These are phyloP conservation scores for Caloboletus inedulis DNA, from an alignment of 1,284 basidiomycete species.

Conservation along the genomic window DNA sequence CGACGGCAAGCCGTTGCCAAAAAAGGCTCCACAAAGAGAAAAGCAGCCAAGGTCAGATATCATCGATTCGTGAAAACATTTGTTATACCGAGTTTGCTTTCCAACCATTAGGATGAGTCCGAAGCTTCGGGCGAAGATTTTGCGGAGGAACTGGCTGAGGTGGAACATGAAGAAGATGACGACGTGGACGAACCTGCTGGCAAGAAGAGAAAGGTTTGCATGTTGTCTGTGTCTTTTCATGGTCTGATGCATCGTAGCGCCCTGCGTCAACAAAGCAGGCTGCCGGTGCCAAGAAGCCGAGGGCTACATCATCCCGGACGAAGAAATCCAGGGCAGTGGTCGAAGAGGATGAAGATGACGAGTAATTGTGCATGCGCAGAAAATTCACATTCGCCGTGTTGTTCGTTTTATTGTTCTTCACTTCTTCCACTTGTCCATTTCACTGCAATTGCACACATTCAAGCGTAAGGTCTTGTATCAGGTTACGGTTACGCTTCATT, in stretches of 20 bases:
- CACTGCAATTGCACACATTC: slow-evolving; percentile 5
- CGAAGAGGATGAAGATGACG: slow-evolving; percentile 34
- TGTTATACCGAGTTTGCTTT: not conserved
- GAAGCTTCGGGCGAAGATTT: slow-evolving; percentile 34
- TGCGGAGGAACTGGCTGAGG: slow-evolving; percentile 27
- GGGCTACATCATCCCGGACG: slow-evolving; percentile 22
- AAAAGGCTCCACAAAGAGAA: slow-evolving; percentile 28
- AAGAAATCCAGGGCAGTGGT: slow-evolving; percentile 32
- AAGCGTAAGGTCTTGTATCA: slow-evolving; percentile 6
- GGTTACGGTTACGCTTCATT: slow-evolving; percentile 3
- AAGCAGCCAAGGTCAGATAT: slow-evolving; percentile 36
- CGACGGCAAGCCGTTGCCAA: slow-evolving; percentile 27
- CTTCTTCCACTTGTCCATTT: not conserved
- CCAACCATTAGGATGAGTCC: slow-evolving; percentile 25
- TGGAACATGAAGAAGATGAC: slow-evolving; percentile 32
- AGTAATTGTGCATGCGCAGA: slow-evolving; percentile 12
- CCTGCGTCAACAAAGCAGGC: slow-evolving; percentile 26
- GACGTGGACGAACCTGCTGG: slow-evolving; percentile 24
- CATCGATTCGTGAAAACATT: not conserved
- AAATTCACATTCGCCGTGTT: slow-evolving; percentile 1
- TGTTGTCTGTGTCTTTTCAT: not conserved
- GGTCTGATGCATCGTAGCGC: slow-evolving; percentile 26
- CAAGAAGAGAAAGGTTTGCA: slow-evolving; percentile 33
- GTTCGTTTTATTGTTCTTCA: slow-evolving; percentile 5
- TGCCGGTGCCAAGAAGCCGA: slow-evolving; percentile 25